These are phyloP conservation scores for Xylariaceae sp. DNA, from an alignment of 2,329 filamentous ascomycete species.

Conservation along the genomic window DNA sequence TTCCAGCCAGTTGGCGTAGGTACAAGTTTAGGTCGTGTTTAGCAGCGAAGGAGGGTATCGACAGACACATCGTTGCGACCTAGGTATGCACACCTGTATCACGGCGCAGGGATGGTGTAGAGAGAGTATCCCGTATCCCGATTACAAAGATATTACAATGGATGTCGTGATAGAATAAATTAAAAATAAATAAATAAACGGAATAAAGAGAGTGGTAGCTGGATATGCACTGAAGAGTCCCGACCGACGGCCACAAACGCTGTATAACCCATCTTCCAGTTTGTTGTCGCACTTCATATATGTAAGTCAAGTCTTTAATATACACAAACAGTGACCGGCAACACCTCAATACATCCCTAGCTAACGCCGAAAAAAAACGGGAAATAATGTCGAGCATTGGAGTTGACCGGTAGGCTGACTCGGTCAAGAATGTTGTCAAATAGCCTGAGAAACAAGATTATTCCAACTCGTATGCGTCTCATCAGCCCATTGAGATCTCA, in stretches of 20 bases:
- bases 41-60: background rate
- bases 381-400: background rate
- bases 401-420: constrained; percentile 1
- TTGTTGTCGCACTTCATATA: background rate
- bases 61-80: constrained; percentile 4
- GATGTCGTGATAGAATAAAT: background rate
- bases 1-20: constrained; percentile 19
- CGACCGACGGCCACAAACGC: constrained; percentile 3
- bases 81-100: constrained; percentile 7
- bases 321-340: background rate
- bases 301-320: background rate
- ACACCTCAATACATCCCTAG: background rate
- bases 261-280: constrained; percentile 4
- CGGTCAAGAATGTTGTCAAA: constrained; percentile 2
- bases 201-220: background rate
- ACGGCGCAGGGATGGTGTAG: background rate
- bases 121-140: background rate
- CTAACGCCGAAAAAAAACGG: background rate
- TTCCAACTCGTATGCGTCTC: constrained; percentile 8
- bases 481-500: constrained; percentile 3
- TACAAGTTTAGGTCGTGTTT: background rate
- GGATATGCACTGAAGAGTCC: background rate
- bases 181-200: background rate
- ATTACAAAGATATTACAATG: background rate
- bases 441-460: background rate